phyloP scores from a whole-genome alignment of 768 basidiomycete genomes.

The Hebeloma cylindrosporum region DNA sequence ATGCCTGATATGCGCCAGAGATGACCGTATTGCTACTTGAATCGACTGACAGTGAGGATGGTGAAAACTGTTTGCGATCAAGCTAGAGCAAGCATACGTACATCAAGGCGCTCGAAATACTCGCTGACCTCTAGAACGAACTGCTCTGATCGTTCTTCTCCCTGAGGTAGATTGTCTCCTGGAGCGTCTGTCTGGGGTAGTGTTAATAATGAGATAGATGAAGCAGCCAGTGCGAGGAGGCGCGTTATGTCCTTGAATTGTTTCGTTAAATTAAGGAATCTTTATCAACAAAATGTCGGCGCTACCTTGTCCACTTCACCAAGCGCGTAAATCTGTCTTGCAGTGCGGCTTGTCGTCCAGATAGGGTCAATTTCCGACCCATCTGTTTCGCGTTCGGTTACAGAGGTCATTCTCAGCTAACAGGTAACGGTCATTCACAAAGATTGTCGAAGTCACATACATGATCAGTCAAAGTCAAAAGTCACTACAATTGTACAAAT shows the following conservation, averaged over 20 bases:
- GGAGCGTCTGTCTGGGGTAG: constrained; percentile 79
- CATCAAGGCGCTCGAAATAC: constrained; percentile 82
- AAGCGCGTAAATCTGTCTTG: constrained; percentile 77
- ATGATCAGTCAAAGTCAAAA: too few relatives aligned
- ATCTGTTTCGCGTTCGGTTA: constrained; percentile 34
- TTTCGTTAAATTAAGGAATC: neutral
- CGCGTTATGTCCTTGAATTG: constrained; percentile 70
- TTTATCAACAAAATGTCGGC: neutral
- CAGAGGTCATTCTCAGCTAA: constrained; percentile 29
- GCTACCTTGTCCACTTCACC: constrained; percentile 75
- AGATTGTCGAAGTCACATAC: too few relatives aligned
- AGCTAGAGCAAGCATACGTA: constrained; percentile 31
- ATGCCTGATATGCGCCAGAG: constrained; percentile 77
- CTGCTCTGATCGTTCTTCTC: constrained; percentile 81
- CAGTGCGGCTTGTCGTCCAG: constrained; percentile 79
- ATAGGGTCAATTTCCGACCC: constrained; percentile 67
- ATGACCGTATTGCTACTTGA: constrained; percentile 73
- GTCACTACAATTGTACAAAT: neutral
- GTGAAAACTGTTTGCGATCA: neutral
- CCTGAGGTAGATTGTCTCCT: constrained; percentile 69
- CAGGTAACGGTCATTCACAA: constrained; percentile 14
- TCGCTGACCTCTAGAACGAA: constrained; percentile 84
- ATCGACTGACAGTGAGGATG: constrained; percentile 50
- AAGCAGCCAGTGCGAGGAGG: constrained; percentile 71
- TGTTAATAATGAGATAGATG: constrained; percentile 75